Evolutionary conservation across 1,139 yeast genomes (phyloP).

Genomic region (Protomyces macrosporus): DNA sequence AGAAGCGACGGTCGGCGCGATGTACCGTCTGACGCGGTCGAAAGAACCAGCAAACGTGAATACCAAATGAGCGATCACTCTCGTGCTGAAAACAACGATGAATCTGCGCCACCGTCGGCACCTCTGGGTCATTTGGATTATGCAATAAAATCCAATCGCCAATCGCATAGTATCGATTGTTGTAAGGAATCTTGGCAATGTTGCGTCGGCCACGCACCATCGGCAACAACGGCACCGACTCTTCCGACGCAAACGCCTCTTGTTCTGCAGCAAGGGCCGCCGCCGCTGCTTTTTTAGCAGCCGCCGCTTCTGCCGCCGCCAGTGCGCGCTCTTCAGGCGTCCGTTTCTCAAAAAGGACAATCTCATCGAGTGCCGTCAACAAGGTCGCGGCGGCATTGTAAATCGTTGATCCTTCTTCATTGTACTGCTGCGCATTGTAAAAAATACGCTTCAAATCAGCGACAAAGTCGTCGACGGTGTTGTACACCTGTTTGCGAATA

Average conservation of each 20-base stretch:
- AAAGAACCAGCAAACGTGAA: slow-evolving; percentile 96
- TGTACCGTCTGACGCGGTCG: slow-evolving; percentile 98
- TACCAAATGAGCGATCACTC: slow-evolving; percentile 71
- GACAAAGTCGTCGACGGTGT: slow-evolving; percentile 63
- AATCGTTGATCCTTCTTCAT: slow-evolving; percentile 54
- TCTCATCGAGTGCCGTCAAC: slow-evolving; percentile 56
- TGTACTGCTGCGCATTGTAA: slow-evolving; percentile 63
- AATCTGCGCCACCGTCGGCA: slow-evolving; percentile 90
- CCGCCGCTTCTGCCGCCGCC: neutral
- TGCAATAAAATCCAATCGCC: slow-evolving; percentile 93
- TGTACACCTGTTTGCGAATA: slow-evolving; percentile 79
- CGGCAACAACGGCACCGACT: slow-evolving; percentile 36
- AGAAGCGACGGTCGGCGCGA: slow-evolving; percentile 78
- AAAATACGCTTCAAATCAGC: slow-evolving; percentile 72
- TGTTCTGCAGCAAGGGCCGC: neutral
- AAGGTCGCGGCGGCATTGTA: slow-evolving; percentile 57
- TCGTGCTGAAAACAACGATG: slow-evolving; percentile 82
- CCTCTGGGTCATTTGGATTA: slow-evolving; percentile 79
- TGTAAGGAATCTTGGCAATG: slow-evolving; percentile 64
- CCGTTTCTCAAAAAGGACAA: slow-evolving; percentile 64
- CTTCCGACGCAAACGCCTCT: neutral
- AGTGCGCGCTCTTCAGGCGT: slow-evolving; percentile 66
- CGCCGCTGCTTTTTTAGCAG: neutral
- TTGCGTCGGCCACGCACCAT: slow-evolving; percentile 62
- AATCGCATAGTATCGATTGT: slow-evolving; percentile 68